These are phyloP conservation scores for Epichloe amarillans DNA, from an alignment of 2,329 filamentous ascomycete species.

Conservation along the genomic window DNA sequence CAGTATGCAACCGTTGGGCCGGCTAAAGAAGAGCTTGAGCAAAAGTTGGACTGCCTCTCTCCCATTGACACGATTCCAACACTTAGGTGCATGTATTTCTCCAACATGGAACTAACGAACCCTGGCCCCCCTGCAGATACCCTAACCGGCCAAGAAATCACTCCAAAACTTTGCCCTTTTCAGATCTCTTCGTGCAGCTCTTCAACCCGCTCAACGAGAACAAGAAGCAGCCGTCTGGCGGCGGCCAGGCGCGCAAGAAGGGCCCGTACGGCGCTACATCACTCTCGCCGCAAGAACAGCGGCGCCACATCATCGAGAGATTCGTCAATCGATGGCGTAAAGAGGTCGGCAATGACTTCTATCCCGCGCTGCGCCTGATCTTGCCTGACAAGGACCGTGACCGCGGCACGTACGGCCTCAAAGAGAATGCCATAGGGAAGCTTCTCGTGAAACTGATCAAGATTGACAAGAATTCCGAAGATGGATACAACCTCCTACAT, in stretches of 20 bases:
- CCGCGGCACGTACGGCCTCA: constrained; percentile 82
- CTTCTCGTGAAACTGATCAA: constrained; percentile 85
- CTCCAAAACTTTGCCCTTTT: constrained; percentile 67
- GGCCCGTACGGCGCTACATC: constrained; percentile 46
- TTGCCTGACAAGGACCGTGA: constrained; percentile 88
- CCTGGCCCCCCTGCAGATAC: constrained; percentile 38
- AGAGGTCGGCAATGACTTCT: constrained; percentile 84
- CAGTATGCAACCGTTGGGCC: constrained; percentile 33
- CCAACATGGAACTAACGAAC: not conserved
- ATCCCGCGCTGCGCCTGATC: constrained; percentile 82
- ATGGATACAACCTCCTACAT: constrained; percentile 71
- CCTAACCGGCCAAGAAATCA: constrained; percentile 74
- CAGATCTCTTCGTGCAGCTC: constrained; percentile 59
- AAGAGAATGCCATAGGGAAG: constrained; percentile 83
- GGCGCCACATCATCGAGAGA: constrained; percentile 66
- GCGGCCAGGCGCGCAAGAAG: constrained; percentile 38
- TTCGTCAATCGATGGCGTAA: constrained; percentile 81
- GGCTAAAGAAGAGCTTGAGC: constrained; percentile 29
- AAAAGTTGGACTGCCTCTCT: constrained; percentile 20
- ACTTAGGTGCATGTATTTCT: not conserved
- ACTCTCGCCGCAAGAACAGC: constrained; percentile 61
- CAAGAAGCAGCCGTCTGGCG: constrained; percentile 56
- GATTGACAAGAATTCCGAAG: constrained; percentile 80
- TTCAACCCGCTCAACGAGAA: constrained; percentile 74
- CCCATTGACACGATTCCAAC: not conserved